These are phyloP conservation scores for Vitis riparia DNA, from an alignment of 164 flowering plant genomes.

Conservation along the genomic window DNA sequence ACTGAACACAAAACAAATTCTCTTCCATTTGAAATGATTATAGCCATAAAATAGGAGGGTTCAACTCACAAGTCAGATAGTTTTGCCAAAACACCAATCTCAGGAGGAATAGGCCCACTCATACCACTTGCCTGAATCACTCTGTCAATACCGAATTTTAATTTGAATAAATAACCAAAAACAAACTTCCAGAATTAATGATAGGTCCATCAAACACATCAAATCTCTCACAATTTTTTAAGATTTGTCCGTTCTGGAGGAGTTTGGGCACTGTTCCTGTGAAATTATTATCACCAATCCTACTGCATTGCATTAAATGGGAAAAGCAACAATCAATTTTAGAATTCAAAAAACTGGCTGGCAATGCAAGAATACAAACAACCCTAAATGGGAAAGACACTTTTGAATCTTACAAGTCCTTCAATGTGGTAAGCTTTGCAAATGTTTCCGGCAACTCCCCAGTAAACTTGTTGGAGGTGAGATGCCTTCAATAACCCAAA, in stretches of 20 bases:
- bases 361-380: not conserved
- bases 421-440: constrained; percentile 32
- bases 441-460: constrained; percentile 47
- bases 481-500: constrained; percentile 16
- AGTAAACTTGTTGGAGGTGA: constrained; percentile 47
- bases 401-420: constrained; percentile 41
- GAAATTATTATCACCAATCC: constrained; percentile 43
- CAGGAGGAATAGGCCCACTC: constrained; percentile 43
- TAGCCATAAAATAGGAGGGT: not conserved
- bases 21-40: not conserved
- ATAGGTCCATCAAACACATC: not conserved
- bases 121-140: constrained; percentile 41
- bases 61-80: constrained; percentile 24
- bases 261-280: constrained; percentile 50
- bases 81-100: constrained; percentile 23
- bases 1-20: not conserved
- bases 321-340: not conserved
- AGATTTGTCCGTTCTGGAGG: constrained; percentile 41
- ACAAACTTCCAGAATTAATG: not conserved
- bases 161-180: not conserved
- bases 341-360: not conserved
- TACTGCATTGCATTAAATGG: constrained; percentile 25
- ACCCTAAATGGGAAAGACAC: not conserved
- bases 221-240: constrained; percentile 29
- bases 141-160: constrained; percentile 18